Evolutionary conservation across 2,329 filamentous ascomycete genomes (phyloP).

Genomic region (Paecilomyces dactylethromorphus): DNA sequence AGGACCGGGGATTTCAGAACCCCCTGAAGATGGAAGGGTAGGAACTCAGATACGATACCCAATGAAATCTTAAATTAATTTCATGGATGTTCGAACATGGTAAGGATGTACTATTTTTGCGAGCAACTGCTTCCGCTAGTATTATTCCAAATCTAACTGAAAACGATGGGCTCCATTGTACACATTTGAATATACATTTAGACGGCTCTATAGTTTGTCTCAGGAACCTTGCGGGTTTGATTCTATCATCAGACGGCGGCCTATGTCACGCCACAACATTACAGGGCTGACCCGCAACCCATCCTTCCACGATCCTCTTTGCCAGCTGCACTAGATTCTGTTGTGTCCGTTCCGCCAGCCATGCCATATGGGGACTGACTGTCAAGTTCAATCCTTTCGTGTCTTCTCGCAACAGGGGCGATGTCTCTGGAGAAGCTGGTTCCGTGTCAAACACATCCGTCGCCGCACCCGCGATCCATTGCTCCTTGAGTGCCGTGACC

Average conservation of each 20-base stretch:
- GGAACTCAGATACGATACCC: background rate
- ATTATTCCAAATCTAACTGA: background rate
- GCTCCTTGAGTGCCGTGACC: slow-evolving; percentile 38
- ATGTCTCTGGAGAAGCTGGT: slow-evolving; percentile 39
- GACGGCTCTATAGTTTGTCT: too few species aligned
- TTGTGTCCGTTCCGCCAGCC: slow-evolving; percentile 44
- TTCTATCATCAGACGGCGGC: background rate
- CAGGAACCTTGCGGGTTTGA: too few species aligned
- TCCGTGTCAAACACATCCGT: slow-evolving; percentile 47
- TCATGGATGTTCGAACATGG: background rate
- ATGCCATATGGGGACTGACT: slow-evolving; percentile 48
- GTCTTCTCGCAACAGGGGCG: slow-evolving; percentile 38
- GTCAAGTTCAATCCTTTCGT: slow-evolving; percentile 44
- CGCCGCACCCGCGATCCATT: slow-evolving; percentile 43
- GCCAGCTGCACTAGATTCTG: slow-evolving; percentile 39
- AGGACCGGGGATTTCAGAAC: slow-evolving; percentile 8
- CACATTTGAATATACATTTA: background rate
- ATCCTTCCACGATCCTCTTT: slow-evolving; percentile 43
- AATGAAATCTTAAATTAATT: background rate
- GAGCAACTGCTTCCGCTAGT: background rate
- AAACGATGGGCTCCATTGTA: background rate
- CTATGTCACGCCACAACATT: slow-evolving; percentile 14
- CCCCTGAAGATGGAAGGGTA: slow-evolving; percentile 6
- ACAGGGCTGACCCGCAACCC: slow-evolving; percentile 25
- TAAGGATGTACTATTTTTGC: background rate